These are phyloP conservation scores for Diaporthe vexans DNA, from an alignment of 2,329 filamentous ascomycete genomes.

Conservation along the genomic window DNA sequence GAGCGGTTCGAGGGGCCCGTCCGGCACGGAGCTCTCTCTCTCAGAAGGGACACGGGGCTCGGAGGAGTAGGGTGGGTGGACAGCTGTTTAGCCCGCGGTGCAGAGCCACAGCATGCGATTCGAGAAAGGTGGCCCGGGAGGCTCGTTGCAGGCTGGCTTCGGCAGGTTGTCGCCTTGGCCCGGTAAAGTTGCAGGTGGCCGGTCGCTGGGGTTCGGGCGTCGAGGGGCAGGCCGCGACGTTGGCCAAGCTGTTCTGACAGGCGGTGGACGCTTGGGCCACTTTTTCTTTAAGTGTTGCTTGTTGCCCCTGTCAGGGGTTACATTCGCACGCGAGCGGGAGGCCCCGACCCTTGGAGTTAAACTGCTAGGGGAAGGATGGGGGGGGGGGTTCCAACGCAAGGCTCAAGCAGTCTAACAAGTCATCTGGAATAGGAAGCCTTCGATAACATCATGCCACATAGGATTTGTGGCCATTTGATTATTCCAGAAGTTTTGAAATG, in stretches of 20 bases:
- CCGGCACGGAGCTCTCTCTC: not conserved
- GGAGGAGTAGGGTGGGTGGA: slow-evolving; percentile 3
- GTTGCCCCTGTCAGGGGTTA: slow-evolving; percentile 34
- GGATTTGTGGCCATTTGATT: not conserved
- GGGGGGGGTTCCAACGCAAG: not conserved
- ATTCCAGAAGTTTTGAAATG: not conserved
- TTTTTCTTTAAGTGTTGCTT: slow-evolving; percentile 14
- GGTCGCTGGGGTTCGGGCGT: slow-evolving; percentile 15
- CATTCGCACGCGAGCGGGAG: not conserved
- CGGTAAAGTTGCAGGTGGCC: slow-evolving; percentile 15
- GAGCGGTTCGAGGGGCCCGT: slow-evolving; percentile 24
- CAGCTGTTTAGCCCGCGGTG: not conserved
- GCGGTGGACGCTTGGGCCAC: slow-evolving; percentile 36
- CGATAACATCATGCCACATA: not conserved
- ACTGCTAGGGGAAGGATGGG: not conserved
- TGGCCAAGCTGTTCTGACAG: slow-evolving; percentile 42
- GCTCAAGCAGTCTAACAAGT: not conserved
- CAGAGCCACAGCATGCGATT: slow-evolving; percentile 34
- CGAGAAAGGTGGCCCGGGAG: not conserved
- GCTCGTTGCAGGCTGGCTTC: slow-evolving; percentile 32
- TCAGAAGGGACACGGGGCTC: not conserved
- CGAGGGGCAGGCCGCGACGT: slow-evolving; percentile 40
- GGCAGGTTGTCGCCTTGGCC: slow-evolving; percentile 35
- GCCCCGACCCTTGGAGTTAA: slow-evolving; percentile 41
- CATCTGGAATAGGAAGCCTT: not conserved